Base-by-base conservation (phyloP, 306 rosid genomes). In the Citrullus colocynthis region DNA sequence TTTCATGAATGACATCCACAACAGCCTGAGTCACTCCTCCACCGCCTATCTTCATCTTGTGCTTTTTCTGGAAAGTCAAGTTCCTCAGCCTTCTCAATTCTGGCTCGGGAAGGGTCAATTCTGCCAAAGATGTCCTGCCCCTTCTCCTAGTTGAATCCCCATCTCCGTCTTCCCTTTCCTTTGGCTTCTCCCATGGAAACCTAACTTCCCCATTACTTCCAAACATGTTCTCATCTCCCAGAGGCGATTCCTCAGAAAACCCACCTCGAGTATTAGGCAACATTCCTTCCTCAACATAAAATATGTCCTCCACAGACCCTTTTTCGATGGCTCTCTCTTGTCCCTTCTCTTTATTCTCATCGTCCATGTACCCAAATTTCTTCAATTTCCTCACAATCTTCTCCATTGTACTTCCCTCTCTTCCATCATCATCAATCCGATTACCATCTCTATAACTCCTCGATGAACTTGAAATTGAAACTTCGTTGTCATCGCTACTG, bases 101-200 rank as follows among this genome's bases (percentile, higher is more conserved):
- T 9, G 97, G 85, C 78, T 95, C 97, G 0, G 97, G 99, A 75
- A 92, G 97, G 69, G 97, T 91, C 88, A 95, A 44, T 77, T 95
- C 96, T 4, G 99, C 99, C 86, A 95, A 39, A 18, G 90, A 86
- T 12, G 90, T 83, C 85, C 80, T 90, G 76, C 87, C 80, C 74
- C 69, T 87, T n/a, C 81, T 84, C 83, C 84, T 88, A 42, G 7
- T 58, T 18, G 70, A 72, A 75, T 51, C 80, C 65, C 82, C 85
- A 54, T 44, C 76, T 72, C 75, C 78, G 79, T 56, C 84, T 80
- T 80, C 90, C 65, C 80, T 80, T 79, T 77, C 90, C 87, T 75
- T 66, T 1, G 93, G 85, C 86, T 90, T 95, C 81, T 95, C 99
- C 97, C 97, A 95, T 0, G 99, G 99, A 84, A 95, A 92, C 85